phyloP scores from a whole-genome alignment of 1,284 basidiomycete species.

The Xerocomus amazonicus region DNA sequence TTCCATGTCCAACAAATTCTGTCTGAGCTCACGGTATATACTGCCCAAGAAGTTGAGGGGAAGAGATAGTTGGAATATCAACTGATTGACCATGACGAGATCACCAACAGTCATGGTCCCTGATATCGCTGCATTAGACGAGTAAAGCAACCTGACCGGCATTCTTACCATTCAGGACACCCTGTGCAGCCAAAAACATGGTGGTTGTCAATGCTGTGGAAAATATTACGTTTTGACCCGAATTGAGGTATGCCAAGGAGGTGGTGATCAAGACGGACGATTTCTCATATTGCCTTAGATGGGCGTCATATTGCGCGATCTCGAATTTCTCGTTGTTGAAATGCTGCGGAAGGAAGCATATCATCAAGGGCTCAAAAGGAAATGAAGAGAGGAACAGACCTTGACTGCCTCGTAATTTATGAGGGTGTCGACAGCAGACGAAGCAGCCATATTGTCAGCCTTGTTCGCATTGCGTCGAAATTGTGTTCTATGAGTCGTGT shows the following conservation, averaged over 20 bases:
- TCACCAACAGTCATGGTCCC: slow-evolving; percentile 98
- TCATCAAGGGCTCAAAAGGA: not conserved
- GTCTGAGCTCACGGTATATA: slow-evolving; percentile 94
- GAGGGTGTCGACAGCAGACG: slow-evolving; percentile 89
- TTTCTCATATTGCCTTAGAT: slow-evolving; percentile 86
- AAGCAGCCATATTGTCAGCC: slow-evolving; percentile 95
- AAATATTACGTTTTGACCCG: slow-evolving; percentile 96
- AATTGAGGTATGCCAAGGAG: slow-evolving; percentile 89
- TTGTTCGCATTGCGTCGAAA: slow-evolving; percentile 95
- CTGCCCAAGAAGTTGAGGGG: slow-evolving; percentile 97
- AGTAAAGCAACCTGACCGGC: not conserved
- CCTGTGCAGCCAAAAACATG: slow-evolving; percentile 96
- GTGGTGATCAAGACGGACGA: slow-evolving; percentile 95
- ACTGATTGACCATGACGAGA: slow-evolving; percentile 97
- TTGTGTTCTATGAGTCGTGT: slow-evolving; percentile 60
- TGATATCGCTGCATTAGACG: slow-evolving; percentile 28
- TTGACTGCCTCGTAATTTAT: slow-evolving; percentile 99
- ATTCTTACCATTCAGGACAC: slow-evolving; percentile 76
- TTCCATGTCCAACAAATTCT: slow-evolving; percentile 97
- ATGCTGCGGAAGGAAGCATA: slow-evolving; percentile 50
- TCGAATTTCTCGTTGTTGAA: slow-evolving; percentile 98
- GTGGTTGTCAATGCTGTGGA: slow-evolving; percentile 88
- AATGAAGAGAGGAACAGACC: slow-evolving; percentile 40
- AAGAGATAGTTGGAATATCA: slow-evolving; percentile 97
- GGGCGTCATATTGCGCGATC: slow-evolving; percentile 87